Evolutionary conservation across 2,329 filamentous ascomycete genomes (phyloP).

Genomic region (Geoglossum cookeanum): DNA sequence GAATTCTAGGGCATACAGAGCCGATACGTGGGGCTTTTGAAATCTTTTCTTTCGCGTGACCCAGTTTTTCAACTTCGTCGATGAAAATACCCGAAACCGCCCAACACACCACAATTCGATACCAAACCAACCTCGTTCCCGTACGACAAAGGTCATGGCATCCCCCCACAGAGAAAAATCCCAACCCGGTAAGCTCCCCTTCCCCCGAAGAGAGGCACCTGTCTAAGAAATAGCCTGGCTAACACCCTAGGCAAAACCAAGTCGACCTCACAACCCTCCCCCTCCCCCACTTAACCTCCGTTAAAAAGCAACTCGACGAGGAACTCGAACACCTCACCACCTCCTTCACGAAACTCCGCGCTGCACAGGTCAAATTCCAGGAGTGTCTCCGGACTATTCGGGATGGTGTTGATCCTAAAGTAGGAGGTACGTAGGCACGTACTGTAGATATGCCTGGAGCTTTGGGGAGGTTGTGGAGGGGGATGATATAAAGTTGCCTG

Average conservation of each 20-base stretch:
- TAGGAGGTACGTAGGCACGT: slow-evolving; percentile 23
- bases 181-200: neutral
- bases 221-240: neutral
- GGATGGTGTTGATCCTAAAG: slow-evolving; percentile 28
- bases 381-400: slow-evolving; percentile 72
- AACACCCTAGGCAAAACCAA: slow-evolving; percentile 10
- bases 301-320: slow-evolving; percentile 92
- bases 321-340: slow-evolving; percentile 86
- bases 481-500: no score
- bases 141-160: neutral
- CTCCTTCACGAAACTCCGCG: slow-evolving; percentile 77
- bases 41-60: no score
- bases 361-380: slow-evolving; percentile 76
- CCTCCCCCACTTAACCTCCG: slow-evolving; percentile 65
- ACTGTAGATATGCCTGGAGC: neutral
- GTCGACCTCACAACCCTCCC: slow-evolving; percentile 62
- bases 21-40: no score
- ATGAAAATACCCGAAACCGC: neutral
- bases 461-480: neutral
- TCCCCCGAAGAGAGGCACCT: no score
- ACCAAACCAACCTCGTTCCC: neutral
- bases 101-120: neutral
- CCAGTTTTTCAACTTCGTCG: neutral
- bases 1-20: no score
- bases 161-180: neutral